These are phyloP conservation scores for Endotrypanum monterogeii DNA, from an alignment of 208 protist species.

Conservation along the genomic window DNA sequence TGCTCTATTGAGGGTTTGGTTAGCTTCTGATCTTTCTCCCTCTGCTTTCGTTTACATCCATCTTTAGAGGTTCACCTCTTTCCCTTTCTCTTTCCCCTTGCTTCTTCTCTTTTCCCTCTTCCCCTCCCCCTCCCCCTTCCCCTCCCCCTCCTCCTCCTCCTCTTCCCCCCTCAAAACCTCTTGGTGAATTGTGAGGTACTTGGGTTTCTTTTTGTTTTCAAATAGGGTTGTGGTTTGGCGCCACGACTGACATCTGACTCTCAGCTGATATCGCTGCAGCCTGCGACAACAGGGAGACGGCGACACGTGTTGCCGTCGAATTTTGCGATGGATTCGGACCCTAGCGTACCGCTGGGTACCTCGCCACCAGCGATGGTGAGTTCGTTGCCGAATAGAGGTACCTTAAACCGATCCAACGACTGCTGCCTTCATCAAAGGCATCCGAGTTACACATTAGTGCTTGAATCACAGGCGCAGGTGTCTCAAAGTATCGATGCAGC, in stretches of 20 bases:
- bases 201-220: no score
- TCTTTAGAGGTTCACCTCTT: neutral
- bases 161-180: neutral
- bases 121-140: neutral
- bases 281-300: no score
- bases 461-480: conserved; percentile 10
- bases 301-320: neutral
- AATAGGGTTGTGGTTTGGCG: no score
- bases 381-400: neutral
- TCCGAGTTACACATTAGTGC: neutral
- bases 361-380: neutral
- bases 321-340: neutral
- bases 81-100: neutral
- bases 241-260: no score
- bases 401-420: neutral
- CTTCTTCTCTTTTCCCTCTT: neutral
- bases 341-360: neutral
- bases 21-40: no score
- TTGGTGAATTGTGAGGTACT: no score
- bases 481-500: neutral
- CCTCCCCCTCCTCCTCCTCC: neutral
- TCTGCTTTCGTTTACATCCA: no score
- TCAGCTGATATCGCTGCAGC: no score
- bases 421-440: no score
- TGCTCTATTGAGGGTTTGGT: no score